These are phyloP conservation scores for Neurospora sp. DNA, from an alignment of 495 filamentous ascomycete genomes.

Conservation along the genomic window DNA sequence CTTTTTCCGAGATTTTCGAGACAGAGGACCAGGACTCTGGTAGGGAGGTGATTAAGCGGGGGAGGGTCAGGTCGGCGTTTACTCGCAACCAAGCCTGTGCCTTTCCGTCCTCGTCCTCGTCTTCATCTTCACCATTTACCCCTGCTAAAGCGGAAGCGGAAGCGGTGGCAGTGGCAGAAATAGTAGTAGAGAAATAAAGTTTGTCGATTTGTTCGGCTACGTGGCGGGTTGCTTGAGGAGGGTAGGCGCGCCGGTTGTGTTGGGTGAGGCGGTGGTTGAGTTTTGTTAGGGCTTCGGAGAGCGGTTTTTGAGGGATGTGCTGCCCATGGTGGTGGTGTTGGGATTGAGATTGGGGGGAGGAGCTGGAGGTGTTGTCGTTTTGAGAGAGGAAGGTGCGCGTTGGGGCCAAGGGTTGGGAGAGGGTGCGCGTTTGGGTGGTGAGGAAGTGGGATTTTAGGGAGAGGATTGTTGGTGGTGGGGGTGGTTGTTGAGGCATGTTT, in stretches of 20 bases:
- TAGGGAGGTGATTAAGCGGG: constrained; percentile 21
- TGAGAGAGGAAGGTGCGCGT: constrained; percentile 41
- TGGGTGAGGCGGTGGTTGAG: constrained; percentile 59
- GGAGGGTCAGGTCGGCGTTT: constrained; percentile 33
- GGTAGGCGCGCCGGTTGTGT: constrained; percentile 63
- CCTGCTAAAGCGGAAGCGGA: too few species aligned
- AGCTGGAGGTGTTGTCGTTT: constrained; percentile 11
- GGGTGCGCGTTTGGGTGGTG: constrained; percentile 48
- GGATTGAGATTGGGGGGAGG: constrained; percentile 20
- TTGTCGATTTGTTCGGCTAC: constrained; percentile 73
- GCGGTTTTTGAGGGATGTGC: constrained; percentile 41
- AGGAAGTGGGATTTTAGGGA: constrained; percentile 57
- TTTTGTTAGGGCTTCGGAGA: constrained; percentile 36
- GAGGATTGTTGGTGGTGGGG: constrained; percentile 40
- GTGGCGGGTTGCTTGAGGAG: constrained; percentile 64
- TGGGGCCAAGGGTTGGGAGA: constrained; percentile 46
- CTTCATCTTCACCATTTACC: constrained; percentile 17
- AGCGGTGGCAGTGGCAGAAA: constrained; percentile 2
- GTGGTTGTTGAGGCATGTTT: constrained; percentile 12
- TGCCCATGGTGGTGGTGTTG: constrained; percentile 17
- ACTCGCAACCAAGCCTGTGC: constrained; percentile 24
- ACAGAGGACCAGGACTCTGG: background rate
- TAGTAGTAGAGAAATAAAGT: constrained; percentile 50
- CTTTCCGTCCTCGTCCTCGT: constrained; percentile 33
- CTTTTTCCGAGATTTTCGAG: constrained; percentile 11